Evolutionary conservation across 441 rosid species (phyloP).

Genomic region (Daphne laureola): DNA sequence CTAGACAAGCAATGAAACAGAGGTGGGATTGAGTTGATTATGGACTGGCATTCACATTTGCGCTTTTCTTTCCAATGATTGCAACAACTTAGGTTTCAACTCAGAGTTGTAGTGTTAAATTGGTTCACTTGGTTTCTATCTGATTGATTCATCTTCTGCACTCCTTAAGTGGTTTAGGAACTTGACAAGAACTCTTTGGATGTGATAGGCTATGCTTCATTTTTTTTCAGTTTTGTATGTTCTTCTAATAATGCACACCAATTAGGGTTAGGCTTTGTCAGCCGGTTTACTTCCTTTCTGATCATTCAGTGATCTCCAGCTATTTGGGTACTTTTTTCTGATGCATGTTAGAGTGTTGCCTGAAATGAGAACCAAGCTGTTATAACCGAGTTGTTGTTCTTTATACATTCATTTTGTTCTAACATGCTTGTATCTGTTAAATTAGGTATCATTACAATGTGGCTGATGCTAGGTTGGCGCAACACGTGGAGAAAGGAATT

Average conservation of each 20-base stretch:
- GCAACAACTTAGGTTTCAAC: not conserved
- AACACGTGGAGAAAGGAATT: constrained; percentile 92
- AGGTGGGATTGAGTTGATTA: constrained; percentile 35
- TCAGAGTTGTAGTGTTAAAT: not conserved
- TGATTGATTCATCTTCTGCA: too few species aligned
- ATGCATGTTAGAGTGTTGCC: constrained; percentile 4
- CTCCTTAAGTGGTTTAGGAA: too few species aligned
- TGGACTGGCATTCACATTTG: not conserved
- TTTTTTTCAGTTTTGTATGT: too few species aligned
- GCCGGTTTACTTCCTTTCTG: not conserved
- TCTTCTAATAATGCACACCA: too few species aligned
- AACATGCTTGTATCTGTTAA: constrained; percentile 17
- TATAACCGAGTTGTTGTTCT: constrained; percentile 1
- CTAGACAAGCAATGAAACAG: constrained; percentile 96
- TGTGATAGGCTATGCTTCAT: too few species aligned
- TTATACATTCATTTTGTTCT: not conserved
- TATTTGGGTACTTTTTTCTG: not conserved
- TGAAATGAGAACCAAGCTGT: not conserved
- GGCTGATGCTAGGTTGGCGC: constrained; percentile 85
- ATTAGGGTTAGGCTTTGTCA: too few species aligned
- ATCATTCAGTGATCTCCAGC: not conserved
- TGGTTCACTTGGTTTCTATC: not conserved
- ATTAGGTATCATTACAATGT: constrained; percentile 96
- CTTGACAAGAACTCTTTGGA: too few species aligned
- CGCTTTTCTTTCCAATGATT: not conserved